These are phyloP conservation scores for Elongisporangium undulatum DNA, from an alignment of 352 stramenopile genomes.

Conservation along the genomic window DNA sequence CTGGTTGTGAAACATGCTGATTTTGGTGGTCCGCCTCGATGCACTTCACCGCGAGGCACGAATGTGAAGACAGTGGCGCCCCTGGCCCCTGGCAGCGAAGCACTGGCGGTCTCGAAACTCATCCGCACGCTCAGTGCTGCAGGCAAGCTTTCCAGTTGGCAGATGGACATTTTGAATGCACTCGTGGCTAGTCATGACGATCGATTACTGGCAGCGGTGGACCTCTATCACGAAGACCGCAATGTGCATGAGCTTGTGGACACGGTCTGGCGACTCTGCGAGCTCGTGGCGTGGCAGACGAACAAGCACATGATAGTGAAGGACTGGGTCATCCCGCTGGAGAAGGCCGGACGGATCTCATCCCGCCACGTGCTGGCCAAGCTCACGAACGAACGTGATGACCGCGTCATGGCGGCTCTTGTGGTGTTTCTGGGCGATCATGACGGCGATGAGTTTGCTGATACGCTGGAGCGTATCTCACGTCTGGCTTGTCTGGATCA, in stretches of 20 bases:
- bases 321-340: slow-evolving; percentile 52
- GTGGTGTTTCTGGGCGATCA: slow-evolving; percentile 61
- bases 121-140: slow-evolving; percentile 29
- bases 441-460: slow-evolving; percentile 58
- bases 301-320: slow-evolving; percentile 43
- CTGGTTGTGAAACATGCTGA: slow-evolving; percentile 78
- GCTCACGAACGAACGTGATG: slow-evolving; percentile 44
- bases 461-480: slow-evolving; percentile 50
- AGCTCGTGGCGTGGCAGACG: slow-evolving; percentile 58
- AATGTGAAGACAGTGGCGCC: slow-evolving; percentile 3
- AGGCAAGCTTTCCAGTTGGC: slow-evolving; percentile 41
- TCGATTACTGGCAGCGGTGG: slow-evolving; percentile 45
- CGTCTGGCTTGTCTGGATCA: not conserved
- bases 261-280: slow-evolving; percentile 49
- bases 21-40: slow-evolving; percentile 31
- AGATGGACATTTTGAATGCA: slow-evolving; percentile 54
- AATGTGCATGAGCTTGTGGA: slow-evolving; percentile 46
- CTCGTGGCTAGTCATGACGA: slow-evolving; percentile 36
- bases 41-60: slow-evolving; percentile 14
- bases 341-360: slow-evolving; percentile 18
- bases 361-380: slow-evolving; percentile 29
- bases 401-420: slow-evolving; percentile 63
- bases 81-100: slow-evolving; percentile 16
- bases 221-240: slow-evolving; percentile 48
- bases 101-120: slow-evolving; percentile 20